Evolutionary conservation across 345 rosid species (phyloP), one percentile per base, ranked within the genome.

Genomic region (Draba incana): DNA sequence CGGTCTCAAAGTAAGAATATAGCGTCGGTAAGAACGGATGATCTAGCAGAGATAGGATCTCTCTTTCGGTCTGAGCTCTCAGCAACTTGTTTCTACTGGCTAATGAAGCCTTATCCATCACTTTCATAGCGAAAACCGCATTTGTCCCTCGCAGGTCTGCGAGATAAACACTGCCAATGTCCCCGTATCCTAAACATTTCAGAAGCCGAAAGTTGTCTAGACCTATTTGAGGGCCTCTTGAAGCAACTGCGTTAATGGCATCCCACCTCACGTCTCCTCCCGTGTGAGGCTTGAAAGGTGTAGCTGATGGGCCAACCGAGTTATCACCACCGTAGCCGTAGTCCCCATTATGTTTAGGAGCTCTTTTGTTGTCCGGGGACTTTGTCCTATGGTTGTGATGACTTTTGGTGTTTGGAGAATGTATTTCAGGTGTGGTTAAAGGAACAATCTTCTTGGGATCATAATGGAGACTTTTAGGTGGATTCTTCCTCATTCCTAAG

Each of bases 181-280:
- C 98, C 31, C 98, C 98, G 37, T 89, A 87, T 8, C 98, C 96
- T 6, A 89, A 81, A 57, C 96, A 86, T 81, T 89, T 92, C 23
- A 88, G 85, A 56, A 92, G 91, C 70, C 95, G 78, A 64, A 92
- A 89, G 69, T 85, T 80, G 79, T 82, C 85, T 1, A 88, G 77
- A 25, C 95, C 89, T 27, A 92, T 82, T 38, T 81, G 77, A 27
- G 76, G 35, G 0, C 86, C 84, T 79, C 69, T 85, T 9, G 85
- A 55, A 58, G 30, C 56, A 44, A 80, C 70, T n/a, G 65, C 35
- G 59, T 88, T 86, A 49, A 92, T 79, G 55, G 97, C 95, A 41
- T 92, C 97, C 98, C 97, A 92, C 62, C 91, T 75, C 23, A 77
- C 80, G 27, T 92, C 97, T 8, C 97, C 97, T 11, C 97, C 98